Evolutionary conservation across 371 early-diverging fungal genomes (phyloP).

Genomic region (Syncephalastrum contaminatum): DNA sequence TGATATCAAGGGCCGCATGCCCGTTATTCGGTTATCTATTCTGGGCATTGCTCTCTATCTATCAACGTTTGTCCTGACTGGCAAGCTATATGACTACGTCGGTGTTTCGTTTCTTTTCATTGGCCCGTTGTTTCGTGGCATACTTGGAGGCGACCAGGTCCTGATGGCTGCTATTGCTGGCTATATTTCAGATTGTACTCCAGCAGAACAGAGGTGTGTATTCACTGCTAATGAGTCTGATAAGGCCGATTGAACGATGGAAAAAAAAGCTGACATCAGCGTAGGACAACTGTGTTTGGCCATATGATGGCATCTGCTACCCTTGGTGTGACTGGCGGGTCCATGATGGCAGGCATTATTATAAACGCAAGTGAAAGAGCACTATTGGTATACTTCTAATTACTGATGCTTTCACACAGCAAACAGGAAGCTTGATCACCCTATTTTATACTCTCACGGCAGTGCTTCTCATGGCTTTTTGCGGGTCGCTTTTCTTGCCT

Average conservation of each 20-base stretch:
- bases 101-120: constrained; percentile 34
- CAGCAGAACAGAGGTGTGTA: constrained; percentile 22
- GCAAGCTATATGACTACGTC: constrained; percentile 21
- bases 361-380: constrained; percentile 20
- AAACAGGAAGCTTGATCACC: constrained; percentile 22
- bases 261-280: constrained; percentile 3
- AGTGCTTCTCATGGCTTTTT: constrained; percentile 9
- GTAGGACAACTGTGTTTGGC: constrained; percentile 32
- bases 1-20: constrained; percentile 38
- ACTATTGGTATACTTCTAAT: not conserved
- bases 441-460: constrained; percentile 34
- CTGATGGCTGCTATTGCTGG: constrained; percentile 35
- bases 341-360: constrained; percentile 20
- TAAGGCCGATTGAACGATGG: too few species aligned
- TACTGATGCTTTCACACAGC: constrained; percentile 9
- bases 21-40: constrained; percentile 20
- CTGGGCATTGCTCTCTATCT: constrained; percentile 27
- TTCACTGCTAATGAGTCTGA: too few species aligned
- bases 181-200: constrained; percentile 47
- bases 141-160: constrained; percentile 37
- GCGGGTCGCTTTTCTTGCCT: constrained; percentile 31
- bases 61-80: constrained; percentile 20
- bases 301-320: constrained; percentile 27
- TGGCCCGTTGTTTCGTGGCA: constrained; percentile 35
- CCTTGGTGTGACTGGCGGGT: constrained; percentile 28